Evolutionary conservation across 2,329 filamentous ascomycete species (phyloP).

Genomic region (Xylaria sp.): DNA sequence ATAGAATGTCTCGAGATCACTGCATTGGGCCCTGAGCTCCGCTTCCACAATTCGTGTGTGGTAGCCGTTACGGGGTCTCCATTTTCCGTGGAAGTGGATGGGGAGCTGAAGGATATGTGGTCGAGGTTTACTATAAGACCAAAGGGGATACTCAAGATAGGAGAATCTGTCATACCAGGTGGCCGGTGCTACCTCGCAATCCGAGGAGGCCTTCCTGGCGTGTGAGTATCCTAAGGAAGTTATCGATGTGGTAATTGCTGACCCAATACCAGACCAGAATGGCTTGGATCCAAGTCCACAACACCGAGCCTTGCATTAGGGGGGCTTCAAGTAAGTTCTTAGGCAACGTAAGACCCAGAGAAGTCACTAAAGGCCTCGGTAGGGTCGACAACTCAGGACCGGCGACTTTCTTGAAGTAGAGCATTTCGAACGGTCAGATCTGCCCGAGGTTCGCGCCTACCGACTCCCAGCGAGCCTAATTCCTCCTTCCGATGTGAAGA

Average conservation of each 20-base stretch:
- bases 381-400: conserved; percentile 19
- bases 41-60: conserved; percentile 38
- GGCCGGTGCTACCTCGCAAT: conserved; percentile 42
- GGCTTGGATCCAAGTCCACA: conserved; percentile 27
- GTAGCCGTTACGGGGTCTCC: conserved; percentile 40
- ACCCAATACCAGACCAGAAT: conserved; percentile 12
- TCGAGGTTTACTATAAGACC: conserved; percentile 27
- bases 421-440: conserved; percentile 16
- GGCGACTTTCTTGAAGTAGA: conserved; percentile 17
- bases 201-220: conserved; percentile 40
- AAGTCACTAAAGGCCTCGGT: conserved; percentile 4
- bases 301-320: conserved; percentile 22
- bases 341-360: background rate
- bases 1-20: conserved; percentile 42
- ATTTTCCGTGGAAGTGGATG: conserved; percentile 33
- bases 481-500: conserved; percentile 33
- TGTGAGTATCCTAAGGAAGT: conserved; percentile 38
- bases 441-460: conserved; percentile 7
- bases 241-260: conserved; percentile 38
- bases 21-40: conserved; percentile 38
- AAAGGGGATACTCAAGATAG: conserved; percentile 30
- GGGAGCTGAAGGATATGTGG: conserved; percentile 22
- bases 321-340: conserved; percentile 21
- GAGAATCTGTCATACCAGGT: conserved; percentile 30
- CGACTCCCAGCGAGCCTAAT: conserved; percentile 15